phyloP scores from a whole-genome alignment of 2,329 filamentous ascomycete species.

The Elsinoe batatas region DNA sequence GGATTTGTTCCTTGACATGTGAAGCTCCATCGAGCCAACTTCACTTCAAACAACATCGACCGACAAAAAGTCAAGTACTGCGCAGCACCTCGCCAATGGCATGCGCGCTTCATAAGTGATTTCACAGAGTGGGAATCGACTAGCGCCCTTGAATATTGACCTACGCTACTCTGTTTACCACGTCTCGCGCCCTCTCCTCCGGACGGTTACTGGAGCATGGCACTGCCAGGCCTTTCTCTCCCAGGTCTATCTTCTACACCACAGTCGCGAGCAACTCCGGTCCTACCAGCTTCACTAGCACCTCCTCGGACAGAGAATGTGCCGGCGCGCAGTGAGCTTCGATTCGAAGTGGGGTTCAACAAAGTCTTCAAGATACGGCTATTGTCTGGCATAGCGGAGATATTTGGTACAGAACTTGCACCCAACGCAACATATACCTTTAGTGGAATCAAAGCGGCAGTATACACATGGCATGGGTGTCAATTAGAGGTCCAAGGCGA shows the following conservation, averaged over 20 bases:
- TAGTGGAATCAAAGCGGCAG: slow-evolving; percentile 69
- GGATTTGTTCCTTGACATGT: not conserved
- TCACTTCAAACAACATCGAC: not conserved
- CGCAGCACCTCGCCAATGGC: too few species aligned
- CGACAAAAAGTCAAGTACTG: too few species aligned
- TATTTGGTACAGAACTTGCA: slow-evolving; percentile 91
- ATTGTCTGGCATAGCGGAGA: slow-evolving; percentile 72
- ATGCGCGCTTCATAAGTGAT: too few species aligned
- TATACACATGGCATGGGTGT: slow-evolving; percentile 89
- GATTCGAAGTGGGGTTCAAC: slow-evolving; percentile 30
- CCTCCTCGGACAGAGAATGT: slow-evolving; percentile 33
- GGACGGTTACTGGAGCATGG: slow-evolving; percentile 21
- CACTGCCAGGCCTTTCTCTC: slow-evolving; percentile 18
- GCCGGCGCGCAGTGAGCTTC: slow-evolving; percentile 36
- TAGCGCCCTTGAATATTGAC: too few species aligned
- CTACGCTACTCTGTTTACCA: too few species aligned
- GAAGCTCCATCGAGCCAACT: not conserved
- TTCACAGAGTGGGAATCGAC: not conserved
- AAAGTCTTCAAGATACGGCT: slow-evolving; percentile 45
- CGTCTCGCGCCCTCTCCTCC: not conserved
- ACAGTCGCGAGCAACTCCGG: slow-evolving; percentile 20
- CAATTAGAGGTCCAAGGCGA: slow-evolving; percentile 68
- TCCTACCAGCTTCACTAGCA: slow-evolving; percentile 19
- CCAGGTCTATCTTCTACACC: slow-evolving; percentile 33
- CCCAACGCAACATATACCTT: slow-evolving; percentile 71